A percentile compares a stretch with the other conserved stretches of the same genome.
Evolutionary conservation across 1,284 basidiomycete species (phyloP).

Genomic region (Leccinum variabile): DNA sequence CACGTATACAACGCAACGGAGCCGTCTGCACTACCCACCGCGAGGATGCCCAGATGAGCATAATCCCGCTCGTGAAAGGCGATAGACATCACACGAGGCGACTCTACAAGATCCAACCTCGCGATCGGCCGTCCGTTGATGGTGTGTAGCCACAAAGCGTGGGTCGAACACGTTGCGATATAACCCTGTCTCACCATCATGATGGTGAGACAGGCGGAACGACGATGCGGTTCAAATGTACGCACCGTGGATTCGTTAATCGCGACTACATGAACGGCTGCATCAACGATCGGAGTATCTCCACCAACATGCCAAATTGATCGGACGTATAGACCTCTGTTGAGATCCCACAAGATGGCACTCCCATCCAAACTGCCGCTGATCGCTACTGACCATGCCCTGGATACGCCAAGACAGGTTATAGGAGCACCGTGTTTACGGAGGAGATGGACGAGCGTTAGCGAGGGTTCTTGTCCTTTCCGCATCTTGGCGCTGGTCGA

Average conservation of each 20-base stretch:
- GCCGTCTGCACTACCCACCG: slow-evolving; percentile 67
- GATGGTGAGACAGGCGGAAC: slow-evolving; percentile 1
- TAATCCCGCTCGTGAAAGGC: slow-evolving; percentile 84
- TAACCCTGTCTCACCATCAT: slow-evolving; percentile 57
- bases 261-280: slow-evolving; percentile 66
- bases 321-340: slow-evolving; percentile 74
- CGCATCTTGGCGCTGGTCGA: slow-evolving; percentile 18
- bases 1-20: slow-evolving; percentile 70
- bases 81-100: slow-evolving; percentile 59
- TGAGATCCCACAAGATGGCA: slow-evolving; percentile 90
- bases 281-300: slow-evolving; percentile 33
- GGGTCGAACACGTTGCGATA: slow-evolving; percentile 76
- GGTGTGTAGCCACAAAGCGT: slow-evolving; percentile 73
- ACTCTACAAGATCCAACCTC: slow-evolving; percentile 55
- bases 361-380: slow-evolving; percentile 86
- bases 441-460: slow-evolving; percentile 69
- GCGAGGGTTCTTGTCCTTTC: slow-evolving; percentile 31
- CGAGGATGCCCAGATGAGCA: slow-evolving; percentile 65
- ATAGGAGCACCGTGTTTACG: slow-evolving; percentile 74
- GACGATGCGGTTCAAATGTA: background rate
- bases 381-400: slow-evolving; percentile 81
- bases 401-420: slow-evolving; percentile 70
- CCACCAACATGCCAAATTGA: slow-evolving; percentile 68
- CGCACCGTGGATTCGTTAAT: slow-evolving; percentile 84
- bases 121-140: slow-evolving; percentile 78